Conservation (phyloP, 2,329 filamentous ascomycete genomes). For the Lachnellula occidentalis region DNA sequence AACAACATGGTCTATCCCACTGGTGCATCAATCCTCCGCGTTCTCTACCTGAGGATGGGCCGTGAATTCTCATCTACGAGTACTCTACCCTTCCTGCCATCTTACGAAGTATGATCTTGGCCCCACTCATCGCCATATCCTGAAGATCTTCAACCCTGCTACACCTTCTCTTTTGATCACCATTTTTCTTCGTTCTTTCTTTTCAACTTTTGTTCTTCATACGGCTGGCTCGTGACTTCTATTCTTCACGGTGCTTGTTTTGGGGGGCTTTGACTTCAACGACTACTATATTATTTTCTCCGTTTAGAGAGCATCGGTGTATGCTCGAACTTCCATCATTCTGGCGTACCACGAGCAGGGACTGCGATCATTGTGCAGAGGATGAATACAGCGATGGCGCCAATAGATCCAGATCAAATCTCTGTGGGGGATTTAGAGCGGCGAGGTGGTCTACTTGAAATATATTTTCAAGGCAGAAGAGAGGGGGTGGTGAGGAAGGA, state of each 20-base stretch:
- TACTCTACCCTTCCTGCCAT: background rate
- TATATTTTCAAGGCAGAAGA: conserved; percentile 5
- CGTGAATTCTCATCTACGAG: background rate
- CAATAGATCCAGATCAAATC: conserved; percentile 20
- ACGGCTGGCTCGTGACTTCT: conserved; percentile 31
- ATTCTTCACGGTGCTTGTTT: conserved; percentile 20
- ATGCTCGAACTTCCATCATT: conserved; percentile 20
- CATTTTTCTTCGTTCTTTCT: conserved; percentile 14
- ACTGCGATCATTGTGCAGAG: conserved; percentile 20
- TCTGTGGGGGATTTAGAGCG: conserved; percentile 11
- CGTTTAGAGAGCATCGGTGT: conserved; percentile 13
- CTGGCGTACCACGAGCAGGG: conserved; percentile 21
- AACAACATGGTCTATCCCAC: background rate
- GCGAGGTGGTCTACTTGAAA: conserved; percentile 7
- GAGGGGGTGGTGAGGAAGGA: background rate
- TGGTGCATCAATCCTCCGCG: background rate
- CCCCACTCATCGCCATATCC: background rate
- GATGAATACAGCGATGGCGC: conserved; percentile 31
- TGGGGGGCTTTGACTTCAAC: conserved; percentile 8
- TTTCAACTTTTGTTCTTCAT: conserved; percentile 21
- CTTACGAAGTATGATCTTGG: conserved; percentile 1
- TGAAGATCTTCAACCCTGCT: conserved; percentile 10
- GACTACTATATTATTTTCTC: background rate
- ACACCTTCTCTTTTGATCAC: conserved; percentile 13
- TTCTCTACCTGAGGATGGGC: background rate